These are phyloP conservation scores for Wickerhamomyces rabaulensis DNA, from an alignment of 805 yeast genomes.

Conservation along the genomic window DNA sequence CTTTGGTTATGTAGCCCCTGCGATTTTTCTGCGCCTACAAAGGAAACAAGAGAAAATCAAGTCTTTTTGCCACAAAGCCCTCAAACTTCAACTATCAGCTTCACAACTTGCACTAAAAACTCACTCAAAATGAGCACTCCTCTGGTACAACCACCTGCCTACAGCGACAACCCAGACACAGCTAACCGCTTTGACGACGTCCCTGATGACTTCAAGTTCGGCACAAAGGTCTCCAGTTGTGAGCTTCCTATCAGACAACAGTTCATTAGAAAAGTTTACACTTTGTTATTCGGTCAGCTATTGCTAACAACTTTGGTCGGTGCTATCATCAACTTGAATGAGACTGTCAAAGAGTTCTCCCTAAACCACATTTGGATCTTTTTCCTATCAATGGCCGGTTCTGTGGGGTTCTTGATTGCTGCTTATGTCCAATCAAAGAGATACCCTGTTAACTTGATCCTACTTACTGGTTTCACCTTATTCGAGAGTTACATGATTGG, in stretches of 20 bases:
- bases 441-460: slow-evolving; percentile 61
- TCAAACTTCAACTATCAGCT: too few species aligned
- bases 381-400: slow-evolving; percentile 49
- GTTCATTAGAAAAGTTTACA: slow-evolving; percentile 75
- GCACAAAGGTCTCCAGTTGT: slow-evolving; percentile 72
- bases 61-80: neutral
- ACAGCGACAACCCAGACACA: slow-evolving; percentile 14
- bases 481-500: slow-evolving; percentile 75
- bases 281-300: slow-evolving; percentile 62
- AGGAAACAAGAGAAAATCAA: too few species aligned
- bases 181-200: slow-evolving; percentile 17
- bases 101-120: neutral
- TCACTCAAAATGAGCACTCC: slow-evolving; percentile 18
- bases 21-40: too few species aligned
- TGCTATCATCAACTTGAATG: slow-evolving; percentile 39
- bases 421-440: slow-evolving; percentile 57
- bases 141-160: slow-evolving; percentile 22
- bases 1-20: neutral
- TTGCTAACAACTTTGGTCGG: slow-evolving; percentile 57
- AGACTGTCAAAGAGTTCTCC: slow-evolving; percentile 47
- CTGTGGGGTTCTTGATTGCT: slow-evolving; percentile 61
- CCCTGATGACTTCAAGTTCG: slow-evolving; percentile 80
- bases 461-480: slow-evolving; percentile 63
- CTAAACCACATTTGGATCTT: slow-evolving; percentile 54
- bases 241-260: slow-evolving; percentile 69